These are phyloP conservation scores for Pulveroboletus frians DNA, from an alignment of 768 basidiomycete species.

Conservation along the genomic window DNA sequence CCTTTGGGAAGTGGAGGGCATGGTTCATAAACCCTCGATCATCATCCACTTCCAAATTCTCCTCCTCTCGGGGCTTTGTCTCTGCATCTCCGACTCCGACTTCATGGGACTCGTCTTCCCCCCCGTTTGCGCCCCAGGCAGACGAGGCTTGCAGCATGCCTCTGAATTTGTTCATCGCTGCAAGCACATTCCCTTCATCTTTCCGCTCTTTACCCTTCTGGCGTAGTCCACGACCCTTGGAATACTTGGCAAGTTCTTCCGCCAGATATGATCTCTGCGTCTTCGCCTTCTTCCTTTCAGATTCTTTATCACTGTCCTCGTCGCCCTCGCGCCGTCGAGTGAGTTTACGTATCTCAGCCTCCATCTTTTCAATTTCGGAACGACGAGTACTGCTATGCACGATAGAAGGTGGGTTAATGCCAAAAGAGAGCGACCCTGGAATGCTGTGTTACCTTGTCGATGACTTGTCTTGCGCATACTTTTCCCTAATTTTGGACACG, in stretches of 20 bases:
- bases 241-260: slow-evolving; percentile 79
- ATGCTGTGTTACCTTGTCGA: slow-evolving; percentile 45
- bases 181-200: slow-evolving; percentile 70
- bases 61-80: slow-evolving; percentile 30
- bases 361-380: slow-evolving; percentile 81
- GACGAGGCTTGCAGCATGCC: slow-evolving; percentile 52
- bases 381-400: slow-evolving; percentile 53
- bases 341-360: slow-evolving; percentile 79
- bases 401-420: slow-evolving; percentile 1
- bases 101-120: slow-evolving; percentile 11
- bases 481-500: slow-evolving; percentile 66
- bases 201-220: slow-evolving; percentile 54
- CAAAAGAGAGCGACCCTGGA: not conserved
- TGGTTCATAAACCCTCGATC: slow-evolving; percentile 74
- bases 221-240: slow-evolving; percentile 56
- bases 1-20: slow-evolving; percentile 71
- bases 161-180: slow-evolving; percentile 64
- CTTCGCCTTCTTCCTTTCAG: slow-evolving; percentile 50
- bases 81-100: slow-evolving; percentile 9
- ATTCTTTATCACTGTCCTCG: slow-evolving; percentile 60
- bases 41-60: slow-evolving; percentile 70
- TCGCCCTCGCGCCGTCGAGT: slow-evolving; percentile 52
- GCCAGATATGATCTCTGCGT: slow-evolving; percentile 66
- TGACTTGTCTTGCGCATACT: slow-evolving; percentile 67
- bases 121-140: slow-evolving; percentile 24